Percentiles rank a stretch among this genome's conserved stretches.
Conservation (phyloP, 192 early-diverging fungal genomes). For the Blastocladiella britannica region DNA sequence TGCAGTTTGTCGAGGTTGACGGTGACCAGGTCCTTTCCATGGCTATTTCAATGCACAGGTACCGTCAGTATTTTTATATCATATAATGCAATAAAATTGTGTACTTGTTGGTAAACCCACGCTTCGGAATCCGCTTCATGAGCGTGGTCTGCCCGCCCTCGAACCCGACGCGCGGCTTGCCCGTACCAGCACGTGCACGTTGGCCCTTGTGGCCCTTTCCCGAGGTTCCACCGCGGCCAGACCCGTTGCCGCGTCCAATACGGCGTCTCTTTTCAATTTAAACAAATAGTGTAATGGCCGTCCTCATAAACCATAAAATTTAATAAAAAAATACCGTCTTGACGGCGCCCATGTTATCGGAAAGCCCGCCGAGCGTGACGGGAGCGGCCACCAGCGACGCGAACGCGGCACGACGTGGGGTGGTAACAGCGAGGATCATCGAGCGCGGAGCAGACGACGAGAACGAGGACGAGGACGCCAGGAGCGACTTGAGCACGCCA, state of each 20-base stretch:
- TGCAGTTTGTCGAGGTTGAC: conserved; percentile 75
- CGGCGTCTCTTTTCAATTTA: conserved; percentile 24
- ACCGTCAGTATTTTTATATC: not conserved
- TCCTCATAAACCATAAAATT: not conserved
- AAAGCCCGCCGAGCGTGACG: not conserved
- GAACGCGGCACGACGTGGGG: too few relatives aligned
- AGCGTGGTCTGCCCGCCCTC: conserved; percentile 87
- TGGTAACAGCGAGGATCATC: too few relatives aligned
- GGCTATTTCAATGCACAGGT: conserved; percentile 13
- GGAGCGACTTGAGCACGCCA: too few relatives aligned
- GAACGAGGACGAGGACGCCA: too few relatives aligned
- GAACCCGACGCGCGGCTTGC: conserved; percentile 58
- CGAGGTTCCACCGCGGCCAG: conserved; percentile 72
- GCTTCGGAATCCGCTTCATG: conserved; percentile 59
- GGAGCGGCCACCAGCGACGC: too few relatives aligned
- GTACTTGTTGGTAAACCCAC: conserved; percentile 51
- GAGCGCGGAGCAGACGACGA: too few relatives aligned
- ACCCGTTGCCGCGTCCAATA: conserved; percentile 63
- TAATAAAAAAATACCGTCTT: not conserved
- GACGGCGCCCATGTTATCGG: not conserved
- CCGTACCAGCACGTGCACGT: conserved; percentile 53
- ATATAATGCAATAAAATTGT: conserved; percentile 3
- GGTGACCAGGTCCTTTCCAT: conserved; percentile 39
- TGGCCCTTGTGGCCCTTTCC: conserved; percentile 85
- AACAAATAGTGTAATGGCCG: not conserved